Evolutionary conservation across 176 grass and related monocot species (phyloP), one percentile per base, ranked within the genome.

Genomic region (Oryza brachyantha): DNA sequence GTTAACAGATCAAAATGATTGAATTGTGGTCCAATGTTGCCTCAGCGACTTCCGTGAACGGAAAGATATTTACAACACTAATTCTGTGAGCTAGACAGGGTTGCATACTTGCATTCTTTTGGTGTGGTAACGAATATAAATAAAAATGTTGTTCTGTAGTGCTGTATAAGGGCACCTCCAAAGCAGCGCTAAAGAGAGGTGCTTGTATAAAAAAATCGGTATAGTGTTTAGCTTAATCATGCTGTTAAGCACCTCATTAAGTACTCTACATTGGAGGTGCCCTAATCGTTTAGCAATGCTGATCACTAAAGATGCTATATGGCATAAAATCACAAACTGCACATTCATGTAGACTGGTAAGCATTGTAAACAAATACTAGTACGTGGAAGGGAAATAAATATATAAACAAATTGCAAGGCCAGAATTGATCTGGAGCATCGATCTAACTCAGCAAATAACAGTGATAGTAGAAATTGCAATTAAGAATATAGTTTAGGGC

Each of bases 371-470:
- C 5, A 61, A 29, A 74, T 72, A 38, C 36, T 32, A 61, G 25
- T 4, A 13, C 60, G 11, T 54, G 24, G 22, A 48, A 79, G 35
- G 65, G 34, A 17, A 38, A 61, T 16, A 81, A 32, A 17, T 43
- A 68, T 48, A 61, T 48, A 79, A 52, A 57, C 62, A 26, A 32
- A n/a, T 22, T 64, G 65, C 42, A 57, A 69, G 52, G 21, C 21
- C 19, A 21, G 3, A n/a, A 52, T 32, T 41, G 57, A 75, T 48
- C 50, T 52, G 50, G 7, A 55, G 25, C 52, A 72, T 64, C 54
- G n/a, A 50, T 72, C 62, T 75, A 38, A 48, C 68, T 68, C 29
- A 37, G 39, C 64, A 68, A 60, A 19, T 46, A 45, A 50, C 29
- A 36, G 26, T 9, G n/a, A 83, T 34, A 42, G 3, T 28, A 65